Percentiles rank a stretch among this genome's conserved stretches.
phyloP scores from a whole-genome alignment of 768 basidiomycete genomes.

The Mrakia gelida region DNA sequence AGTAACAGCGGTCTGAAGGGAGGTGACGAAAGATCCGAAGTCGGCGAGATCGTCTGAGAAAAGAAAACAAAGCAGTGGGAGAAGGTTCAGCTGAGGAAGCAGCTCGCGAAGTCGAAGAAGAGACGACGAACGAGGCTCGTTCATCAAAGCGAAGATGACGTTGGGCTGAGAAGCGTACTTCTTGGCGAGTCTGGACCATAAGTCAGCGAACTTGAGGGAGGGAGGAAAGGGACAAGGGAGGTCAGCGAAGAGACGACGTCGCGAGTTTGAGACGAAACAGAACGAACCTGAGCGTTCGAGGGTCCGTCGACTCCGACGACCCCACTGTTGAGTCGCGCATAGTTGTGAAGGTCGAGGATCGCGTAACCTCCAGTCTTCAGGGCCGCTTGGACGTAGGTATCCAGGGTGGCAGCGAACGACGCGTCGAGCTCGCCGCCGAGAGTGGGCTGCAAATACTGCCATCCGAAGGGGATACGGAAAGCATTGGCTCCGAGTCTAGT shows the following conservation, averaged over 20 bases:
- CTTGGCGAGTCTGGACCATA: conserved; percentile 56
- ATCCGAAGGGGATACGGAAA: conserved; percentile 23
- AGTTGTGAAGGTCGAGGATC: conserved; percentile 59
- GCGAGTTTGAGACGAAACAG: neutral
- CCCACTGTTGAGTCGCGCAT: conserved; percentile 57
- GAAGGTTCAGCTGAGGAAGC: neutral
- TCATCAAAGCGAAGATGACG: conserved; percentile 47
- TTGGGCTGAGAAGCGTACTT: conserved; percentile 49
- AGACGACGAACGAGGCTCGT: conserved; percentile 22
- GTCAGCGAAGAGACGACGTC: neutral
- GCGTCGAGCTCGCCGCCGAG: conserved; percentile 18
- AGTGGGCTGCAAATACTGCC: conserved; percentile 8
- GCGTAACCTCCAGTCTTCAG: conserved; percentile 53
- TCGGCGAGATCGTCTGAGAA: conserved; percentile 18
- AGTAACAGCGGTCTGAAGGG: conserved; percentile 18
- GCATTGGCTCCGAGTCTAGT: conserved; percentile 12
- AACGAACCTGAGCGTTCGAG: conserved; percentile 46
- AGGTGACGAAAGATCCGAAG: neutral
- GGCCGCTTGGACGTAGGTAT: conserved; percentile 52
- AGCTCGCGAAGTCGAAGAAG: neutral
- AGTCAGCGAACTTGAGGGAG: conserved; percentile 48
- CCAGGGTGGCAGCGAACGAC: conserved; percentile 34
- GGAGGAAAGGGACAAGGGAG: neutral
- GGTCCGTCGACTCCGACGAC: conserved; percentile 65
- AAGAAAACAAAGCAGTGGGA: neutral